Conservation (phyloP, 345 rosid species). For the Murraya koenigii region DNA sequence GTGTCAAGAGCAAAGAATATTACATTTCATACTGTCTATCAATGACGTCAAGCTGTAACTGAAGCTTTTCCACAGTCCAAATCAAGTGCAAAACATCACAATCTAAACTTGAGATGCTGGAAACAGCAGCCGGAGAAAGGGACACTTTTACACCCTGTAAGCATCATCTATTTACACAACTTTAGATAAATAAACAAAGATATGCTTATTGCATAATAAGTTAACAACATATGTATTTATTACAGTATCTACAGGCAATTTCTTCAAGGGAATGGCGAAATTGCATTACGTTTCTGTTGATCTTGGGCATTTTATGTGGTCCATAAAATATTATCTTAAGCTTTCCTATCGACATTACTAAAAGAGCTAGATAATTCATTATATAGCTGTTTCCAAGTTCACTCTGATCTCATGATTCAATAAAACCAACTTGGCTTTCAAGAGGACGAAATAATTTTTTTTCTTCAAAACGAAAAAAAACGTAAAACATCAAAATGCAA, state of each 20-base stretch:
- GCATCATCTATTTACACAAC: slow-evolving; percentile 7
- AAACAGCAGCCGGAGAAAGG: slow-evolving; percentile 48
- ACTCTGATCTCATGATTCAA: slow-evolving; percentile 6
- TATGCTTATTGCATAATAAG: background rate
- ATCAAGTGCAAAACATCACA: slow-evolving; percentile 69
- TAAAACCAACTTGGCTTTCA: background rate
- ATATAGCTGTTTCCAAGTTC: background rate
- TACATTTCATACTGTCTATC: slow-evolving; percentile 74
- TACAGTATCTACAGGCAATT: background rate
- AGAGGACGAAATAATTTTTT: background rate
- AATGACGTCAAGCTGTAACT: slow-evolving; percentile 64
- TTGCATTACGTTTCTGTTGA: background rate
- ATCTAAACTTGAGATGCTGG: slow-evolving; percentile 60
- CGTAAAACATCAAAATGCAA: background rate
- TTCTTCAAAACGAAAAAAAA: background rate
- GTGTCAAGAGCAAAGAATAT: slow-evolving; percentile 10
- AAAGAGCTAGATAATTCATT: background rate
- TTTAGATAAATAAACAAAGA: background rate
- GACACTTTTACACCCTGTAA: slow-evolving; percentile 84
- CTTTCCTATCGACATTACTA: background rate
- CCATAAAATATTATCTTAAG: background rate
- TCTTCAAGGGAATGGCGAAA: background rate
- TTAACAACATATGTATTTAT: background rate
- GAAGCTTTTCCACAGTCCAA: slow-evolving; percentile 82
- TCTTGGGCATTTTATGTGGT: background rate